A percentile compares a stretch with the other conserved stretches of the same genome.
These are phyloP conservation scores for Teratosphaeriaceae sp. DNA, from an alignment of 2,329 filamentous ascomycete species.

Conservation along the genomic window DNA sequence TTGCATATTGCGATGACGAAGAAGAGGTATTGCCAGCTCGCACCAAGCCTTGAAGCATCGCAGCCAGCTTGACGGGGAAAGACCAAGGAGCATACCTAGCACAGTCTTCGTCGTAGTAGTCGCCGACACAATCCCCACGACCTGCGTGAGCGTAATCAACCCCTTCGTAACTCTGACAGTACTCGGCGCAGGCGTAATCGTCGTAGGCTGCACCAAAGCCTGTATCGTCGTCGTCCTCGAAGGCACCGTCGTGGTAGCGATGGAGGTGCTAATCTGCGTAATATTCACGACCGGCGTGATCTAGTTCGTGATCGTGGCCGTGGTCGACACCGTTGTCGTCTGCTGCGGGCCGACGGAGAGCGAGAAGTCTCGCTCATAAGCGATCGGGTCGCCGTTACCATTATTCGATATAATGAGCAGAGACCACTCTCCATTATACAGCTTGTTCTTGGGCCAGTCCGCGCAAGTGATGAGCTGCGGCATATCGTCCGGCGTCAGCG, in stretches of 20 bases:
- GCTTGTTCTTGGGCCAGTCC: slow-evolving; percentile 30
- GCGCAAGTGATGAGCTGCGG: slow-evolving; percentile 35
- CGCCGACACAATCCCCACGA: slow-evolving; percentile 11
- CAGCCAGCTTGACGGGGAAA: too few relatives aligned
- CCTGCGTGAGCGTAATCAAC: slow-evolving; percentile 22
- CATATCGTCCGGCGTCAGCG: slow-evolving; percentile 33
- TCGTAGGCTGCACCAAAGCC: slow-evolving; percentile 9
- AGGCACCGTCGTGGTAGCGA: slow-evolving; percentile 22
- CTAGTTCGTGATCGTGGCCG: slow-evolving; percentile 13
- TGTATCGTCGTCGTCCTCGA: slow-evolving; percentile 12
- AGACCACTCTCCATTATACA: slow-evolving; percentile 38
- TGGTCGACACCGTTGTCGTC: slow-evolving; percentile 24
- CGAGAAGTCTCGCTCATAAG: slow-evolving; percentile 37
- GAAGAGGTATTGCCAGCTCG: too few relatives aligned
- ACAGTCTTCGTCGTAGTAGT: slow-evolving; percentile 12
- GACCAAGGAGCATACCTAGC: slow-evolving; percentile 2
- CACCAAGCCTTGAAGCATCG: too few relatives aligned
- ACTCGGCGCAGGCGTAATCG: slow-evolving; percentile 12
- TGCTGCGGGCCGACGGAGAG: slow-evolving; percentile 31
- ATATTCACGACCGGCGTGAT: slow-evolving; percentile 21
- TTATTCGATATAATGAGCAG: slow-evolving; percentile 39
- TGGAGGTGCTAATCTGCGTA: slow-evolving; percentile 20
- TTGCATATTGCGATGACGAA: too few relatives aligned
- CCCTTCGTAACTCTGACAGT: slow-evolving; percentile 15
- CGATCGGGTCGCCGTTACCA: slow-evolving; percentile 38